These are phyloP conservation scores for Ascochyta clinopodiicola DNA, from an alignment of 2,329 filamentous ascomycete genomes.

Conservation along the genomic window DNA sequence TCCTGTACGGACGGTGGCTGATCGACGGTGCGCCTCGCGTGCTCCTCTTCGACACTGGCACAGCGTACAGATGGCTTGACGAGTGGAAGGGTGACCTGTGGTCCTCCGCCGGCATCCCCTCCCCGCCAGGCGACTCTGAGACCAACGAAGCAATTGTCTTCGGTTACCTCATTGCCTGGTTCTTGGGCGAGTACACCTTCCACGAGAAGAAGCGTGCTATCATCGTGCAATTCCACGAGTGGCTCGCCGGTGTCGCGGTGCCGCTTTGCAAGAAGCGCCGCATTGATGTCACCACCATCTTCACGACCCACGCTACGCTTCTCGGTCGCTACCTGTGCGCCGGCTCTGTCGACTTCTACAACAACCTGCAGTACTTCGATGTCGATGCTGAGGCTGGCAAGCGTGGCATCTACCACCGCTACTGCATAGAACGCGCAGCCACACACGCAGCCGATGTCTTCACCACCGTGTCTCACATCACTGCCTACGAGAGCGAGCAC, in stretches of 20 bases:
- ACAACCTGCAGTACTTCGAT: conserved; percentile 96
- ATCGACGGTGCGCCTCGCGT: conserved; percentile 96
- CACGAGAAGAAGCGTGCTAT: conserved; percentile 92
- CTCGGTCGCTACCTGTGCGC: conserved; percentile 96
- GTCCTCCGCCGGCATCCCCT: conserved; percentile 92
- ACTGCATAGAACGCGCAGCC: conserved; percentile 95
- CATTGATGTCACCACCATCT: conserved; percentile 97
- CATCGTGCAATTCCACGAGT: conserved; percentile 98
- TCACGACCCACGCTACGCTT: conserved; percentile 96
- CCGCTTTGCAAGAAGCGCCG: conserved; percentile 91
- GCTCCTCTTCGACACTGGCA: conserved; percentile 92
- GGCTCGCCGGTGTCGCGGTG: conserved; percentile 92
- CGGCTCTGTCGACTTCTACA: conserved; percentile 98
- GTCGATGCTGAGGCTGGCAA: conserved; percentile 96
- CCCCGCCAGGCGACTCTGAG: conserved; percentile 87
- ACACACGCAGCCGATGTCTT: conserved; percentile 95
- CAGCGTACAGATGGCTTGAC: conserved; percentile 86
- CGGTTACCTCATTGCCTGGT: conserved; percentile 97
- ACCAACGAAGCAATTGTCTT: conserved; percentile 98
- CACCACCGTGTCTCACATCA: conserved; percentile 98
- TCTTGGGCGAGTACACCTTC: conserved; percentile 95
- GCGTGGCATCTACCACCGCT: conserved; percentile 96
- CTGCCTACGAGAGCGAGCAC: conserved; percentile 97
- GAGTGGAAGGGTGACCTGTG: conserved; percentile 98
- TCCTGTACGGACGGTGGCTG: conserved; percentile 94